Base-by-base conservation (phyloP, 2,329 filamentous ascomycete genomes). In the Trichoderma breve region DNA sequence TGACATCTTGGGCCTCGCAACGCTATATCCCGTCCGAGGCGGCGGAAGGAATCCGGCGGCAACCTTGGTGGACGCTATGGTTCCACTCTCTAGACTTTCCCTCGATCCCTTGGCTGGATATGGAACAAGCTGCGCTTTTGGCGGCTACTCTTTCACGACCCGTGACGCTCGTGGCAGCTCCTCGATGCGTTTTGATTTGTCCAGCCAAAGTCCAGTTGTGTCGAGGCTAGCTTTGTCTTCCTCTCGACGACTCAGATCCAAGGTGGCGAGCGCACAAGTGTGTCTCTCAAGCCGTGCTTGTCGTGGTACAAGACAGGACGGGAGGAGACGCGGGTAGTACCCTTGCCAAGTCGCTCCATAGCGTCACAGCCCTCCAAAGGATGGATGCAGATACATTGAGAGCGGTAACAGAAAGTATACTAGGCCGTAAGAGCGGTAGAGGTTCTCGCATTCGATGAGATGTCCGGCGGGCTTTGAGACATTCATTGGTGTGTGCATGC, bases 1-100 rank as follows among this genome's bases (percentile, higher is more conserved):
- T 43, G 39, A 43, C 39, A 51, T 11, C n/a, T 24, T 14, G 26
- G 39, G 39, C 18, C 43, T 66, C 30, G 63, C 51, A 39, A 26
- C 47, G 30, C 47, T n/a, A 67, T 55, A 21, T 24, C 47, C 51
- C 60, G 24, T 15, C 60, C 21, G 36, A 63, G 60, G 57, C 57
- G n/a, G 57, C 24, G 65, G 53, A 68, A 58, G 65, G 53, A 68
- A 58, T 58, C 34, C 65, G 53, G 39, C 8, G 51, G 53, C 65
- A 57, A 57, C 34, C 34, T 58, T 68, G 65, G 65, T 26, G 34
- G 47, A 43, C n/a, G n/a, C 47, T 53, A 3, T 15, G 53, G 65
- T 47, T 36, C 51, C 51, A 30, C 51, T 39, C 51, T 36, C 51
- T 57, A 36, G n/a, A 30, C 64, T 34, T 66, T 51, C 8, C 47